These are phyloP conservation scores for Carex myosuroides DNA, from an alignment of 176 grass and related monocot genomes.

Conservation along the genomic window DNA sequence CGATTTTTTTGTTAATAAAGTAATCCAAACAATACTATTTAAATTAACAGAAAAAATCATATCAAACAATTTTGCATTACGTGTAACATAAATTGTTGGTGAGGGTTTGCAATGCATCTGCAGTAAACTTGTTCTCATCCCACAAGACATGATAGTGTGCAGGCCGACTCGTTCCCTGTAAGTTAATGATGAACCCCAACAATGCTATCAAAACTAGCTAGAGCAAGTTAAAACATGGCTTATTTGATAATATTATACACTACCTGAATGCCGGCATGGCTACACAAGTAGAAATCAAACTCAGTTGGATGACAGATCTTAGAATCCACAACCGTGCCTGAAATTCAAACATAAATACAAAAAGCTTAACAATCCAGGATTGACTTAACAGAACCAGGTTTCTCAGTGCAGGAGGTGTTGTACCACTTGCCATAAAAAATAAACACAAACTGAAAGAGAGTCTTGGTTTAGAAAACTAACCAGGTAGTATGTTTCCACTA, in stretches of 20 bases:
- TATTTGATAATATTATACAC: background rate
- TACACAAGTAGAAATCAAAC: constrained; percentile 97
- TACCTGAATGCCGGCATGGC: constrained; percentile 98
- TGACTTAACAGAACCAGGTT: background rate
- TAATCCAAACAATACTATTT: constrained; percentile 1
- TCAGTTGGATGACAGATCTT: constrained; percentile 99
- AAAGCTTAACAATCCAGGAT: background rate
- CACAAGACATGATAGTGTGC: constrained; percentile 96
- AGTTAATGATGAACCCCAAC: background rate
- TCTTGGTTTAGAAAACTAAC: constrained; percentile 36
- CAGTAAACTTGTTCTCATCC: constrained; percentile 98
- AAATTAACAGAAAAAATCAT: background rate
- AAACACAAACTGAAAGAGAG: background rate
- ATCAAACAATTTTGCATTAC: constrained; percentile 31
- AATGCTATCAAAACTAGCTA: background rate
- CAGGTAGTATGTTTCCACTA: constrained; percentile 92
- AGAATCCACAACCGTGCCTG: constrained; percentile 89
- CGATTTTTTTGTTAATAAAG: background rate
- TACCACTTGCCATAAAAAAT: background rate
- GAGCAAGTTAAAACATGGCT: background rate
- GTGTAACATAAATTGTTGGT: constrained; percentile 99
- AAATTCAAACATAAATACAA: constrained; percentile 8
- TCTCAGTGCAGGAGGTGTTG: background rate
- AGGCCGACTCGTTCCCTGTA: constrained; percentile 85
- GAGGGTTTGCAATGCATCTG: constrained; percentile 74